Evolutionary conservation across 2,329 filamentous ascomycete genomes (phyloP).

Genomic region (Emmonsiellopsis sp.): DNA sequence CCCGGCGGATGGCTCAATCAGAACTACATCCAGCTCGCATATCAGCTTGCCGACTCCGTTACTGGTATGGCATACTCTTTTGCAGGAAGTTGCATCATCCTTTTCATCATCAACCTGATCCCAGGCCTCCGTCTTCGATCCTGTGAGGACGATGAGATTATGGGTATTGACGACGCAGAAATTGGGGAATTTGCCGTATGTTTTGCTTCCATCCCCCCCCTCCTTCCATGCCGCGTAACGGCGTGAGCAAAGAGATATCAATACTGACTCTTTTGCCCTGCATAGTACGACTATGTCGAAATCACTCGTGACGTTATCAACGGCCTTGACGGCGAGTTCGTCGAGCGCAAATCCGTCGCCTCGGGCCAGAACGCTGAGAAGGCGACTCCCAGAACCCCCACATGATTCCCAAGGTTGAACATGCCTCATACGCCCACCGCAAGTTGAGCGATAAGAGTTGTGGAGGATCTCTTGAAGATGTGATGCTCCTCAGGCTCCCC

Average conservation of each 20-base stretch:
- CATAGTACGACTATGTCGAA: conserved; percentile 77
- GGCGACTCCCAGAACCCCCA: not conserved
- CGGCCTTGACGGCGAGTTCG: conserved; percentile 18
- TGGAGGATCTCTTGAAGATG: not conserved
- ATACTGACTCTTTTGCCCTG: conserved; percentile 2
- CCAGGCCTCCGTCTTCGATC: conserved; percentile 67
- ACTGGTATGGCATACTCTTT: conserved; percentile 72
- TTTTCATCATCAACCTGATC: conserved; percentile 70
- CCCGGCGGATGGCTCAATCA: conserved; percentile 72
- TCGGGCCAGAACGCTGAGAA: not conserved
- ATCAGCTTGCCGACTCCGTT: conserved; percentile 74
- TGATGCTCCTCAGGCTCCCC: not conserved
- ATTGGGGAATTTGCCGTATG: conserved; percentile 80
- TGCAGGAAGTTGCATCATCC: conserved; percentile 63
- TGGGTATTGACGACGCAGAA: conserved; percentile 81
- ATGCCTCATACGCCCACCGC: not conserved
- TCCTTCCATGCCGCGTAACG: not conserved
- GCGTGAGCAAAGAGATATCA: too few relatives aligned
- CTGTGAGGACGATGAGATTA: conserved; percentile 66
- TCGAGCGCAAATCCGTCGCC: not conserved
- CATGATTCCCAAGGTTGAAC: not conserved
- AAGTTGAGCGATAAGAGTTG: too few relatives aligned
- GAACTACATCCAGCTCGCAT: conserved; percentile 73
- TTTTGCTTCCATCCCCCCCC: conserved; percentile 9
- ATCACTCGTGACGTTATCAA: conserved; percentile 60